A percentile compares a stretch with the other conserved stretches of the same genome.
Conservation (phyloP, 164 flowering plant species). For the Berberis vulgaris region DNA sequence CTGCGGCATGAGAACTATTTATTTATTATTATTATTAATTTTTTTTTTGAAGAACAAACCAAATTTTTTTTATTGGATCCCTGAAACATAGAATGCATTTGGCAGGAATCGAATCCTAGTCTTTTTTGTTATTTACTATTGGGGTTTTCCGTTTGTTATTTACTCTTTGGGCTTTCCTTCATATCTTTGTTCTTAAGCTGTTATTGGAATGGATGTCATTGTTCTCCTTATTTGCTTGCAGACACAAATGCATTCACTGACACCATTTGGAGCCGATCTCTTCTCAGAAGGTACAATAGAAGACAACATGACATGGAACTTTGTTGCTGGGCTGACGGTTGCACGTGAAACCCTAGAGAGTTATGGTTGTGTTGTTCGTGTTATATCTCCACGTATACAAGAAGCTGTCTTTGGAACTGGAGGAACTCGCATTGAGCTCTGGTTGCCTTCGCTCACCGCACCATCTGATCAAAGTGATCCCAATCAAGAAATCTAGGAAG, state of each 20-base stretch:
- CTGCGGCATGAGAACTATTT: too few relatives aligned
- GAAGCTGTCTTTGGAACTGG: conserved; percentile 70
- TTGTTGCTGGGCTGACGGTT: conserved; percentile 19
- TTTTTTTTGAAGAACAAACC: background rate
- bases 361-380: conserved; percentile 82
- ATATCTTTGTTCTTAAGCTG: too few relatives aligned
- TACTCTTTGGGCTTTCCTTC: too few relatives aligned
- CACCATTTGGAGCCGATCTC: conserved; percentile 82
- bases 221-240: too few relatives aligned
- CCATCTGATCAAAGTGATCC: conserved; percentile 10
- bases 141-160: background rate
- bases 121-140: too few relatives aligned
- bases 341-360: conserved; percentile 92
- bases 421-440: conserved; percentile 81
- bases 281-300: conserved; percentile 50
- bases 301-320: conserved; percentile 97
- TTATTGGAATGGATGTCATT: too few relatives aligned
- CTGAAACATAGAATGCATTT: too few relatives aligned
- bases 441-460: conserved; percentile 57
- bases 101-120: background rate
- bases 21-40: too few relatives aligned
- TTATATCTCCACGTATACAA: conserved; percentile 57
- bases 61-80: background rate
- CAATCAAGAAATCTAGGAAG: too few relatives aligned
- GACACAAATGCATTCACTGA: conserved; percentile 82